A percentile compares a stretch with the other conserved stretches of the same genome.
Evolutionary conservation across 208 protist species (phyloP).

Genomic region (Leishmania aethiopica): DNA sequence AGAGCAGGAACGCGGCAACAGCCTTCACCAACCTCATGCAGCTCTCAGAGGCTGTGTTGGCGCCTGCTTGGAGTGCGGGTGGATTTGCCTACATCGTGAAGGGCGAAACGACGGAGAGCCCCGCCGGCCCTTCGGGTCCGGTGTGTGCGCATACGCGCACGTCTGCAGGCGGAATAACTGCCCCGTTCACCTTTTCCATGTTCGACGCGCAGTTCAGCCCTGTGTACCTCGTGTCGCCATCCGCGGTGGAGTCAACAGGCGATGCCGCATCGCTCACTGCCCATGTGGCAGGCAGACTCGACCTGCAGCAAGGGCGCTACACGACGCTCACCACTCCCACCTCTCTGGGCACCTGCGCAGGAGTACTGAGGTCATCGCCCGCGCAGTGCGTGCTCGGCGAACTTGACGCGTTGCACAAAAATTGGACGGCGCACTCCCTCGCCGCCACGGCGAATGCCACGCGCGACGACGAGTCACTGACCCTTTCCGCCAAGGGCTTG

Average conservation of each 20-base stretch:
- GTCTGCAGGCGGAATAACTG: not conserved
- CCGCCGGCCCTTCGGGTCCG: not conserved
- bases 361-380: constrained; percentile 5
- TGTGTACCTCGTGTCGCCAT: constrained; percentile 12
- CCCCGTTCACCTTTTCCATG: constrained; percentile 29
- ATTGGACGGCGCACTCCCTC: constrained; percentile 23
- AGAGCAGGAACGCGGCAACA: not conserved
- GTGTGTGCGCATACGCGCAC: constrained; percentile 27
- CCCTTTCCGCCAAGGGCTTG: constrained; percentile 1
- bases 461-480: not conserved
- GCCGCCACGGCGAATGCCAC: not conserved
- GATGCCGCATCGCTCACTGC: not conserved
- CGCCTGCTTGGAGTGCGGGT: constrained; percentile 25
- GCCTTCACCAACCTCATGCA: constrained; percentile 11
- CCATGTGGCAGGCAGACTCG: constrained; percentile 8
- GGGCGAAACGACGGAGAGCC: not conserved
- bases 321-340: not conserved
- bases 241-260: not conserved
- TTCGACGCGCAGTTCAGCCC: constrained; percentile 32
- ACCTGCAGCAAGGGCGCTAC: constrained; percentile 22
- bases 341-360: not conserved
- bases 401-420: constrained; percentile 6
- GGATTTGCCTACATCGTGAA: constrained; percentile 19
- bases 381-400: constrained; percentile 13
- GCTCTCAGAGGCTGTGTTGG: constrained; percentile 29